Evolutionary conservation across 352 stramenopile genomes (phyloP).

Genomic region (Phytophthora constricta): DNA sequence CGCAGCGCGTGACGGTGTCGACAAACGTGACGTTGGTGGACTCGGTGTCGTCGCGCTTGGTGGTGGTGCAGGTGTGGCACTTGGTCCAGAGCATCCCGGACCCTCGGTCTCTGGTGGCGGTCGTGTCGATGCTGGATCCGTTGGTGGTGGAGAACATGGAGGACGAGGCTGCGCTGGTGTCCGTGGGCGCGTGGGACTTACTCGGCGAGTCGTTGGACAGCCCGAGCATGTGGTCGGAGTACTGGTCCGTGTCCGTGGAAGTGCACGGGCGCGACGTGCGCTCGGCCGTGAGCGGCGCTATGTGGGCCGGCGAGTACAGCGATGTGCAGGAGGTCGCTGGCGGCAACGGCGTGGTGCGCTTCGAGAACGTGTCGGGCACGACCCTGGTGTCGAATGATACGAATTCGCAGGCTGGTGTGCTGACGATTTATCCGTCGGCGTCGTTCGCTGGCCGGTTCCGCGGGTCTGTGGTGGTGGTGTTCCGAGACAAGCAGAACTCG

Average conservation of each 20-base stretch:
- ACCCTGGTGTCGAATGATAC: background rate
- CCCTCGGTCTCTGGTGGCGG: slow-evolving; percentile 14
- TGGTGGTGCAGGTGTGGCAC: slow-evolving; percentile 39
- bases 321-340: background rate
- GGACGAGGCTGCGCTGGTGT: slow-evolving; percentile 19
- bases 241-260: slow-evolving; percentile 13
- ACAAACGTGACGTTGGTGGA: slow-evolving; percentile 46
- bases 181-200: slow-evolving; percentile 2
- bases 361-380: background rate
- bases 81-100: slow-evolving; percentile 24
- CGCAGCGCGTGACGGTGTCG: slow-evolving; percentile 33
- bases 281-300: background rate
- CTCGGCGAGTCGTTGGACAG: slow-evolving; percentile 12
- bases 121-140: slow-evolving; percentile 2
- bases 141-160: slow-evolving; percentile 15
- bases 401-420: background rate
- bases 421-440: background rate
- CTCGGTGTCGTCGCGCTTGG: slow-evolving; percentile 19
- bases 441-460: background rate
- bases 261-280: background rate
- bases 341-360: background rate
- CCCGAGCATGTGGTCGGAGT: slow-evolving; percentile 14
- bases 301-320: background rate
- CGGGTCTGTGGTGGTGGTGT: background rate
- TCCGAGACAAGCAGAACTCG: background rate